Base-by-base conservation (phyloP, 257 asterid species). In the Ilex aquifolium region DNA sequence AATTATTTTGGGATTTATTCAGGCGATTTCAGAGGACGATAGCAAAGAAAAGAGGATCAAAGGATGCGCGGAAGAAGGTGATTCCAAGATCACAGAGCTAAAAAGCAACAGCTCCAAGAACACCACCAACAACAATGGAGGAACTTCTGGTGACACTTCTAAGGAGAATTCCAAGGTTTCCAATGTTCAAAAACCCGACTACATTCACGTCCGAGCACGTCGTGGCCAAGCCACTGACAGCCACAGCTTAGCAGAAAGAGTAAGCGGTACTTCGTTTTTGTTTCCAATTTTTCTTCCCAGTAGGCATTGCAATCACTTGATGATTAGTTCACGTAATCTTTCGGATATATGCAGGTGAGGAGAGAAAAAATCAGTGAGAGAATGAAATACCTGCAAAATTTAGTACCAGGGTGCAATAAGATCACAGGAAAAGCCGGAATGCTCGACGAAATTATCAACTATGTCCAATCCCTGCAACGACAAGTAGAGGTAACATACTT, bases 161-260 rank as follows among this genome's bases (percentile, higher is more conserved):
- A 72, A 76, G 58, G 85, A 64, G 54, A 76, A 75, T 50, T 76
- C 83, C 2, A 86, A 84, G 69, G 73, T 48, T n/a, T 72, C 81
- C 2, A 90, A 86, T 10, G 77, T 68, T 59, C 86, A 86, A 12
- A 91, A 81, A 75, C 79, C 76, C 2, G 96, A 91, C 66, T 91
- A 86, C 63, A 88, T 91, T 68, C 98, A 91, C 56, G 98, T 91
- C 61, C 80, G 98, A 63, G 98, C 98, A 2, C 95, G 98, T 9
- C 91, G 96, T 0, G 98, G 98, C 14, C 95, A 91, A 69, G 98
- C 98, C 72, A 91, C 98, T 14, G 98, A 91, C 69, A 91, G 95
- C 83, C 98, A 91, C 60, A 91, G 98, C 81, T 79, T 91, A 72
- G 98, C 96, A 12, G 98, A 91, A 82, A 83, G 98, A 72, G 98